Conservation (phyloP, 352 stramenopile species). For the Pythium angustatum region DNA sequence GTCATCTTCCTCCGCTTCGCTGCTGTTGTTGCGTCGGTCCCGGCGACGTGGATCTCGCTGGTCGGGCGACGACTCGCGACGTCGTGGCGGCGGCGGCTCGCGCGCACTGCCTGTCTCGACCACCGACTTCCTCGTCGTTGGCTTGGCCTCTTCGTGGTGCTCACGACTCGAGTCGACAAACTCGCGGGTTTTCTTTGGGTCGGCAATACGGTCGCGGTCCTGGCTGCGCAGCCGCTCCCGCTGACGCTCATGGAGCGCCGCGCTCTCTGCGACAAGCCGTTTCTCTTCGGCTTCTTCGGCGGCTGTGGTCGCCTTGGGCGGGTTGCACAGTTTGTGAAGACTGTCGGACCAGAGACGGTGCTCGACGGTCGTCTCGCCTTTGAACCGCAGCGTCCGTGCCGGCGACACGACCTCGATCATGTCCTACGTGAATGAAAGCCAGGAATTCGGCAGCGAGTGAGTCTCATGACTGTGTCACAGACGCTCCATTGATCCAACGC, state of each 20-base stretch:
- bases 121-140: background rate
- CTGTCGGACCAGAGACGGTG: conserved; percentile 82
- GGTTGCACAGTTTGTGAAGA: conserved; percentile 71
- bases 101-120: background rate
- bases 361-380: conserved; percentile 77
- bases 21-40: conserved; percentile 8
- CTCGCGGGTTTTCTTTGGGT: conserved; percentile 26
- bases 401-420: conserved; percentile 85
- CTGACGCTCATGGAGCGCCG: conserved; percentile 12
- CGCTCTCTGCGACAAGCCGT: conserved; percentile 9
- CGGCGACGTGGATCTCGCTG: conserved; percentile 7
- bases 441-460: too few species aligned
- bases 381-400: conserved; percentile 68
- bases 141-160: conserved; percentile 9
- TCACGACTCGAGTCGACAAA: conserved; percentile 2
- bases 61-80: conserved; percentile 19
- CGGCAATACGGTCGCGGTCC: conserved; percentile 36
- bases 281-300: conserved; percentile 24
- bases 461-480: too few species aligned
- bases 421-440: conserved; percentile 44
- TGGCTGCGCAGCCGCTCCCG: conserved; percentile 21
- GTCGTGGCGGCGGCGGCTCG: background rate
- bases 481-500: too few species aligned
- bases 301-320: conserved; percentile 17
- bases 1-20: conserved; percentile 10